Percentiles rank a stretch among this genome's conserved stretches.
Conservation (phyloP, 768 basidiomycete species). For the Leccinum longicurvipes region DNA sequence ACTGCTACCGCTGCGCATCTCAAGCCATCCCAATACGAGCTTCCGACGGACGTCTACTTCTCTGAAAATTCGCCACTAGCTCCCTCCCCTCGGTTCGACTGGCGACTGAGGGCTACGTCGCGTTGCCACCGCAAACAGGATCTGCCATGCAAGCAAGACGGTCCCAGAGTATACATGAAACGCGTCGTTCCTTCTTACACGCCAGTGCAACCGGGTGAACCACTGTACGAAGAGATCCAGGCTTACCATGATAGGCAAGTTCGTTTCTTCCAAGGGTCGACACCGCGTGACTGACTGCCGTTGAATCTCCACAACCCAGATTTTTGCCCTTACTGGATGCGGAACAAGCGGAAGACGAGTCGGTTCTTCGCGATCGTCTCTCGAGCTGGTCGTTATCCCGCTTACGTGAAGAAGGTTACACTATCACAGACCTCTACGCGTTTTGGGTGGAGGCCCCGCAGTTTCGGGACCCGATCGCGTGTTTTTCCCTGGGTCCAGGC, state of each 20-base stretch:
- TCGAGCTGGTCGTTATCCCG: slow-evolving; percentile 61
- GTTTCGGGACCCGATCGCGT: slow-evolving; percentile 64
- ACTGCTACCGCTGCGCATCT: slow-evolving; percentile 6
- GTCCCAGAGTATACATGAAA: slow-evolving; percentile 29
- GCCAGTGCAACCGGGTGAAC: slow-evolving; percentile 35
- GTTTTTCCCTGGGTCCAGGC: slow-evolving; percentile 64
- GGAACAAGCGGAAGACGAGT: slow-evolving; percentile 66
- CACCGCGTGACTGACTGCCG: neutral
- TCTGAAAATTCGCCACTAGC: slow-evolving; percentile 28
- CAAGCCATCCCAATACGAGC: slow-evolving; percentile 17
- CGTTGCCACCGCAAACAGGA: slow-evolving; percentile 25
- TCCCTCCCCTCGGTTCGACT: slow-evolving; percentile 49
- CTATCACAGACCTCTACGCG: slow-evolving; percentile 58
- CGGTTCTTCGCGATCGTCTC: slow-evolving; percentile 58
- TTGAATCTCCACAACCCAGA: slow-evolving; percentile 27
- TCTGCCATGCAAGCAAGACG: slow-evolving; percentile 8
- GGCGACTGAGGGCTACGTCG: slow-evolving; percentile 56
- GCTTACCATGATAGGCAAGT: slow-evolving; percentile 55
- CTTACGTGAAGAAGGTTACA: slow-evolving; percentile 69
- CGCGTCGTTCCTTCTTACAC: slow-evolving; percentile 38
- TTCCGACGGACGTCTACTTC: slow-evolving; percentile 29
- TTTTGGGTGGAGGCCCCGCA: slow-evolving; percentile 67
- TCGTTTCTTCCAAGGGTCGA: neutral
- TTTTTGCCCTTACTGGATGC: slow-evolving; percentile 47
- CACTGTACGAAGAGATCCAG: slow-evolving; percentile 48